These are phyloP conservation scores for Trichoderma asperellum DNA, from an alignment of 2,329 filamentous ascomycete genomes.

Conservation along the genomic window DNA sequence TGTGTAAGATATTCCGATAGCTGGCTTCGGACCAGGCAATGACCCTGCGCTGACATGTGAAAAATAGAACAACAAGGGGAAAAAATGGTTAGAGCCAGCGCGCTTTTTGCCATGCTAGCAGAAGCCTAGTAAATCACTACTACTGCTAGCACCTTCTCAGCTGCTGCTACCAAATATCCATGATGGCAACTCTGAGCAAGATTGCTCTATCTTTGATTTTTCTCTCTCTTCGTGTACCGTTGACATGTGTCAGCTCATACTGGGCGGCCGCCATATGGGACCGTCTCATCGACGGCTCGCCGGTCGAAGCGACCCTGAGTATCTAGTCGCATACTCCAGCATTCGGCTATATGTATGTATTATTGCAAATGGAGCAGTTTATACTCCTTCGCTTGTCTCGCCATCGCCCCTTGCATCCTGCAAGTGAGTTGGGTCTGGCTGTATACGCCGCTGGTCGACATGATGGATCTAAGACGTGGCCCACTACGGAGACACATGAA, in stretches of 20 bases:
- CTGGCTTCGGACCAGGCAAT: neutral
- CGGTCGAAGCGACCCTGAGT: neutral
- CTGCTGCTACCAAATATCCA: neutral
- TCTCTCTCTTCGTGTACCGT: constrained; percentile 1
- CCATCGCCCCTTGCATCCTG: neutral
- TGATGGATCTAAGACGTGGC: neutral
- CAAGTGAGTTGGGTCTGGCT: neutral
- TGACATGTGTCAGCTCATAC: neutral
- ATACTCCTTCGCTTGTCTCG: neutral
- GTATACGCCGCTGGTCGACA: constrained; percentile 16
- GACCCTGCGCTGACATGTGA: neutral
- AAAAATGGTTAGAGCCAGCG: neutral
- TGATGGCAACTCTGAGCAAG: neutral
- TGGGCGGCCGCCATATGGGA: neutral
- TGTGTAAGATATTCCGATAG: neutral
- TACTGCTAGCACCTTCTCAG: neutral
- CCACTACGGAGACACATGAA: neutral
- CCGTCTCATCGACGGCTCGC: neutral
- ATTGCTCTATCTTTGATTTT: neutral
- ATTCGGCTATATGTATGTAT: neutral
- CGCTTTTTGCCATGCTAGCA: neutral
- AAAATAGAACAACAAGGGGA: neutral
- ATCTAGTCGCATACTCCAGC: constrained; percentile 1
- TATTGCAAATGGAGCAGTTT: neutral
- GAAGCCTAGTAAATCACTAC: neutral